Percentiles rank a stretch among this genome's conserved stretches.
phyloP scores from a whole-genome alignment of 2,329 filamentous ascomycete genomes.

The Fusarium sp. region DNA sequence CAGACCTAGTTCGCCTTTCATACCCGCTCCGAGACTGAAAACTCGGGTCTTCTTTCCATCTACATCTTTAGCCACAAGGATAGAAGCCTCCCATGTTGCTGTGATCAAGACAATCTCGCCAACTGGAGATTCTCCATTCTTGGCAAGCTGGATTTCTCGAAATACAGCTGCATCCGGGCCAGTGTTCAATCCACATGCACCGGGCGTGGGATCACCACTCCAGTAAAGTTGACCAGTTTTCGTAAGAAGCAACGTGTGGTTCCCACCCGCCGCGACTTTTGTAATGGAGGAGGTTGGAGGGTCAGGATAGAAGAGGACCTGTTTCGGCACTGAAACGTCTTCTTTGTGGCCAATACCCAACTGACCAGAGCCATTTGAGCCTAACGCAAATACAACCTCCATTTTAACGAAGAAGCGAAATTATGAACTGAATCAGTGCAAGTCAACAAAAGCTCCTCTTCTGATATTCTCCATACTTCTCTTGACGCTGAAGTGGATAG shows the following conservation, averaged over 20 bases:
- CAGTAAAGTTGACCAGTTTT: conserved; percentile 66
- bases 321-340: conserved; percentile 73
- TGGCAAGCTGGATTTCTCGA: conserved; percentile 48
- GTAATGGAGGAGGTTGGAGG: conserved; percentile 48
- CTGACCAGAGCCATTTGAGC: conserved; percentile 81
- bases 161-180: conserved; percentile 49
- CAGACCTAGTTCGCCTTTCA: conserved; percentile 76
- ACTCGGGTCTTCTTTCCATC: conserved; percentile 57
- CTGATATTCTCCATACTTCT: conserved; percentile 19
- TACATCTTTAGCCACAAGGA: conserved; percentile 62
- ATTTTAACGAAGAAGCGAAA: conserved; percentile 40
- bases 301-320: conserved; percentile 62
- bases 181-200: conserved; percentile 60
- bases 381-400: conserved; percentile 71
- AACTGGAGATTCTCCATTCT: conserved; percentile 39
- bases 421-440: conserved; percentile 1
- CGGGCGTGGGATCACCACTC: conserved; percentile 66
- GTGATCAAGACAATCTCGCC: conserved; percentile 57
- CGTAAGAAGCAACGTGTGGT: conserved; percentile 83
- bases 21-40: conserved; percentile 71
- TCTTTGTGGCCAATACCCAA: conserved; percentile 75
- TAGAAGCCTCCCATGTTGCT: conserved; percentile 81
- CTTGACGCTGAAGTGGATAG: conserved; percentile 14
- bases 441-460: not conserved
- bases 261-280: conserved; percentile 72